Percentiles rank a stretch among this genome's conserved stretches.
Evolutionary conservation across 2,329 filamentous ascomycete species (phyloP).

Genomic region (Chrysosporium queenslandicum): DNA sequence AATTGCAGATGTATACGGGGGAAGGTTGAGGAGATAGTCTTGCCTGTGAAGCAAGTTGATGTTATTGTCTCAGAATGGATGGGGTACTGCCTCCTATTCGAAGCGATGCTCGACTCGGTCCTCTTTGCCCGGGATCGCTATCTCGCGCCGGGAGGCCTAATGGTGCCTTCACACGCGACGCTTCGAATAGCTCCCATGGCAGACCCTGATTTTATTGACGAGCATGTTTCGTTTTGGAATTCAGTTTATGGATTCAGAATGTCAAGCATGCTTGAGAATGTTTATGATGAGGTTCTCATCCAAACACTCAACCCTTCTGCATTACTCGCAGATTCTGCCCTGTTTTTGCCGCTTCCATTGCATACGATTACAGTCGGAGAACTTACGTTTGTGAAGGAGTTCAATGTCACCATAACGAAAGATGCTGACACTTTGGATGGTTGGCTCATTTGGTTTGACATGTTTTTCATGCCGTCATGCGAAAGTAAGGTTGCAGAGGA

Average conservation of each 20-base stretch:
- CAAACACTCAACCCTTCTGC: constrained; percentile 55
- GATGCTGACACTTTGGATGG: constrained; percentile 67
- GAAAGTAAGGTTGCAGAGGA: constrained; percentile 41
- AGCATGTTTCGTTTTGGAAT: constrained; percentile 76
- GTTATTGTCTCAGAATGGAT: constrained; percentile 98
- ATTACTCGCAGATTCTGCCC: constrained; percentile 43
- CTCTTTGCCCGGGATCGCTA: constrained; percentile 81
- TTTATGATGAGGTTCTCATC: constrained; percentile 72
- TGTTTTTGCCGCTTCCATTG: constrained; percentile 67
- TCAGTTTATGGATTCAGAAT: constrained; percentile 94
- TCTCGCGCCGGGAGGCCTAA: constrained; percentile 65
- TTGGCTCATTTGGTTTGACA: constrained; percentile 89
- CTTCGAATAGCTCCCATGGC: constrained; percentile 72
- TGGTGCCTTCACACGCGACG: constrained; percentile 77
- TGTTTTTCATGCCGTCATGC: constrained; percentile 65
- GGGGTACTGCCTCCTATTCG: constrained; percentile 87
- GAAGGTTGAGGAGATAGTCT: constrained; percentile 74
- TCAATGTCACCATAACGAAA: constrained; percentile 51
- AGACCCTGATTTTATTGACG: constrained; percentile 65
- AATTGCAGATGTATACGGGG: constrained; percentile 56
- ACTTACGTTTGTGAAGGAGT: constrained; percentile 62
- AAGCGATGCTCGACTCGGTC: constrained; percentile 91
- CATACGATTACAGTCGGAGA: constrained; percentile 62
- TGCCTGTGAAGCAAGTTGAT: constrained; percentile 73
- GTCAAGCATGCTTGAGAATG: constrained; percentile 74